Evolutionary conservation across 805 yeast species (phyloP), one percentile per base, ranked within the genome.

Genomic region (Teunomyces cretensis): DNA sequence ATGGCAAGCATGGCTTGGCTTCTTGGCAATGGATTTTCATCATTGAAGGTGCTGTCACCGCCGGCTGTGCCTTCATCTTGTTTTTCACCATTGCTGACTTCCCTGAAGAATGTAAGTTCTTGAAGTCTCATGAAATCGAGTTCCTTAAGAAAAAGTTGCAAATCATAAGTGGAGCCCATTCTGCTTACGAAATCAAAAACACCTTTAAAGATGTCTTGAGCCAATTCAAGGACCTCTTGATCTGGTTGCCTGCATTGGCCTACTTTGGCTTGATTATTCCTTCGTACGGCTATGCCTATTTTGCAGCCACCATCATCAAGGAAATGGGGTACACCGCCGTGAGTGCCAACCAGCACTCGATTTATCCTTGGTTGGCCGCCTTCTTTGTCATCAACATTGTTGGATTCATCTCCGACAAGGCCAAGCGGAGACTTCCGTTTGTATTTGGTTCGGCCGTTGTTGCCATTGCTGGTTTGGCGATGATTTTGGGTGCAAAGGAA

Each of bases 351-450:
- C 78, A 84, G 44, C 84, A 83, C 66, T 85, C 96, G 0, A 87
- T 89, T 40, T 90, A 88, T 53, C 95, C 96, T 15, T 89, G 95
- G 91, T 72, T 87, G 33, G 68, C 76, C 24, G 87, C 96, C 0
- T 85, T 88, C 57, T 89, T 84, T 5, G 68, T 78, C 28, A 78
- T 84, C 36, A 81, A 84, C 65, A 55, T 79, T 3, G 50, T 76
- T n/a, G 92, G 96, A 0, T 67, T 72, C 47, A 50, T 43, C 61
- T 56, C 42, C 62, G 96, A 88, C 60, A 63, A 57, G 39, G 43
- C 67, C 16, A 69, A 76, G 48, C 57, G 60, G 39, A 73, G 89
- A 65, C 60, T 76, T 16, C 72, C 74, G 40, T 70, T 67, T 41
- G 66, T 78, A 17, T 62, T 78, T 31, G 68, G 74, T 44, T 60